Evolutionary conservation across 768 basidiomycete species (phyloP), one percentile per base, ranked within the genome.

Genomic region (Psilocybe sp.): DNA sequence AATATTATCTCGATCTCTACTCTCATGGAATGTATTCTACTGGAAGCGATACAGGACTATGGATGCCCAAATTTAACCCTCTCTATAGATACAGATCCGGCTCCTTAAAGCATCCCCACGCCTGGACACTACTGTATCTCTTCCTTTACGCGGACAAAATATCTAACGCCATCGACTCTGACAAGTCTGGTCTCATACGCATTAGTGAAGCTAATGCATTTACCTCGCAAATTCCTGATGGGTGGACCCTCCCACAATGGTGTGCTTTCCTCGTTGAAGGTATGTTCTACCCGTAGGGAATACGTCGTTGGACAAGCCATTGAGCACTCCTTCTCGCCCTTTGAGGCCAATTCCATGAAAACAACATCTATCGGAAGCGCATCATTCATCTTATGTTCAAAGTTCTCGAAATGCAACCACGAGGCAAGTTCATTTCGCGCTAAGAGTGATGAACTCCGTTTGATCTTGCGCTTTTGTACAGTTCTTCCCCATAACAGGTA

Each of bases 131-230:
- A 3, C 28, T 44, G 31, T 55, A 51, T 39, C 15, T 55, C 20
- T 16, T 20, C 9, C 4, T 28, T 6, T 40, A 47, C 38, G 46
- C 40, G 6, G 15, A 39, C 20, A 13, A 49, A 16, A 55, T 55
- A 34, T 34, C 37, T 35, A 23, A 43, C 4, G 54, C 54, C 8
- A 41, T 55, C 13, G 54, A 55, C 37, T 33, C 20, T 16, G 54
- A 55, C 34, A 32, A 39, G n/a, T 55, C 54, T 14, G 54, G 54
- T 10, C 52, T 47, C 42, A 49, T 55, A 18, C 44, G 54, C 5
- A 55, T 55, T 16, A 51, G 50, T 41, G 54, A 55, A 36, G 54
- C 50, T 8, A 55, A 55, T 18, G 44, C 32, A 2, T 55, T 55
- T 36, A 46, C 50, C 14, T 15, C 37, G n/a, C 23, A 55, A 23